Evolutionary conservation across 805 yeast genomes (phyloP), one percentile per base, ranked within the genome.

Genomic region (Jamesozyma spencerorum): DNA sequence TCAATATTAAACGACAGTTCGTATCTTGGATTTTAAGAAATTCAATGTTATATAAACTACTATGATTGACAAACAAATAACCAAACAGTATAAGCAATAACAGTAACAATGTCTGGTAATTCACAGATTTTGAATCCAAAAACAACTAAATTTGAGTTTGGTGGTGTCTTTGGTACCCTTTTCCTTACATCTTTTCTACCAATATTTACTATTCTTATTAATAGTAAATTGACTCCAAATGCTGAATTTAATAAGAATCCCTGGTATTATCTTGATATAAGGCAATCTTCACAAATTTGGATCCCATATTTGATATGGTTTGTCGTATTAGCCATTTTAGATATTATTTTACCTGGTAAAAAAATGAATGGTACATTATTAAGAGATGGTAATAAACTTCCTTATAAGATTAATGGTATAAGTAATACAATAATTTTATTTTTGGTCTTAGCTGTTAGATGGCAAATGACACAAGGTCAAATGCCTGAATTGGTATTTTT

Each of bases 351-450:
- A 27, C 88, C 90, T 11, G 94, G 90, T 1, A 71, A 65, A 43
- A 60, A 56, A 18, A 63, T 76, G 50, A 57, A 72, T 26, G 98
- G 98, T 19, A 76, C 79, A 10, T 62, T 58, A 41, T 65, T 90
- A 43, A 71, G 97, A 53, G 95, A 87, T 58, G 92, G 92, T 2
- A 70, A 84, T 1, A 61, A 62, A 37, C 69, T 90, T 45, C 55
- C 59, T 15, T 90, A 90, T 65, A 79, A 82, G 54, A 83, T 92
- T 65, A 90, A 92, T 57, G 97, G 97, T 11, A 60, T 70, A 37
- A 66, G 74, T 19, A 65, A 85, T 44, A 67, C 77, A 22, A 55
- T 70, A 1, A 43, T 63, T 4, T 47, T 74, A 20, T 26, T 64
- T 48, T 31, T 64, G 54, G 40, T 57, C 50, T 58, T 87, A 18